Conservation (phyloP, 1,284 basidiomycete genomes). For the Ustilago loliicola region DNA sequence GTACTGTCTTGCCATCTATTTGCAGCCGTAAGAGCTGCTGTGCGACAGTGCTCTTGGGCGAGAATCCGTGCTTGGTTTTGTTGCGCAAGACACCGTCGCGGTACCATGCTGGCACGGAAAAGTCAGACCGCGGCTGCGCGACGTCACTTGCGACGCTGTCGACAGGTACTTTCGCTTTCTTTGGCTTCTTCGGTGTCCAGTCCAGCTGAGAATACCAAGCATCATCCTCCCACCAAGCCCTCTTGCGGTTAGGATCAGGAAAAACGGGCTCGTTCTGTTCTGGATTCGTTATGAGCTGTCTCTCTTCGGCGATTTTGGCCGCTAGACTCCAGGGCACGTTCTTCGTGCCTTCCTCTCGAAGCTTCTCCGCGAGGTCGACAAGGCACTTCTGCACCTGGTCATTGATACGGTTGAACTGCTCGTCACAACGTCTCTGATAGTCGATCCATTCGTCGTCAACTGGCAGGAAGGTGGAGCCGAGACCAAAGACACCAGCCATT, state of each 20-base stretch:
- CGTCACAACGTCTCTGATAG: constrained; percentile 84
- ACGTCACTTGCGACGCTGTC: constrained; percentile 14
- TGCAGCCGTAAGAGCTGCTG: constrained; percentile 54
- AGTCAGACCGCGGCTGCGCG: constrained; percentile 16
- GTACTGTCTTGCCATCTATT: constrained; percentile 46
- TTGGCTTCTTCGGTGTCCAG: constrained; percentile 91
- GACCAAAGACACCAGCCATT: constrained; percentile 89
- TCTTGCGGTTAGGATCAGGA: constrained; percentile 33
- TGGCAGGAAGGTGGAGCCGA: constrained; percentile 91
- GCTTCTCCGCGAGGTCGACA: constrained; percentile 78
- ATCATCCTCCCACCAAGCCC: constrained; percentile 78
- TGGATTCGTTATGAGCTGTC: constrained; percentile 23
- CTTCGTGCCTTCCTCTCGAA: constrained; percentile 58
- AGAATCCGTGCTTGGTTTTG: constrained; percentile 44
- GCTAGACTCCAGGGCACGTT: constrained; percentile 59
- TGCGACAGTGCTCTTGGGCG: constrained; percentile 32
- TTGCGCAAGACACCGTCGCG: constrained; percentile 51
- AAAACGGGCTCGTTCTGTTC: constrained; percentile 34
- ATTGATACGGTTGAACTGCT: constrained; percentile 82
- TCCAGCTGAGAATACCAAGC: constrained; percentile 92
- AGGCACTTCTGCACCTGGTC: constrained; percentile 80
- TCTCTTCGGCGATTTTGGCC: constrained; percentile 60
- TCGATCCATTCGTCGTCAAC: constrained; percentile 89
- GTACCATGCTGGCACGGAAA: constrained; percentile 59
- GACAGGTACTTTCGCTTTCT: constrained; percentile 66